These are phyloP conservation scores for Diacronema lutheri DNA, from an alignment of 78 protist genomes.

Conservation along the genomic window DNA sequence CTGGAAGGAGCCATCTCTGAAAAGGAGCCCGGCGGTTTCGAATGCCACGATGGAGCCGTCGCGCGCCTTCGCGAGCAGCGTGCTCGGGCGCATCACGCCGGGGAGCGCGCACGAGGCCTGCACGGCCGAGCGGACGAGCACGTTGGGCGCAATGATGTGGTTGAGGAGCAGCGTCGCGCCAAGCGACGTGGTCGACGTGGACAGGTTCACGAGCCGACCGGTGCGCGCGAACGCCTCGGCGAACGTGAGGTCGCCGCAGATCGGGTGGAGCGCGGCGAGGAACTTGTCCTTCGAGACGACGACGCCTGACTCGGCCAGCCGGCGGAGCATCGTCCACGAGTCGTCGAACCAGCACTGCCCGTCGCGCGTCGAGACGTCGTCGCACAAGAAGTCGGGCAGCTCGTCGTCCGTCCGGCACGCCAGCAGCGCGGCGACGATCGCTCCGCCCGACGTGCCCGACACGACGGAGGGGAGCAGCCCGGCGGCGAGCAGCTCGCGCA, in stretches of 20 bases:
- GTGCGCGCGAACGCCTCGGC: slow-evolving; percentile 7
- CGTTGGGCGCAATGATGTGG: neutral
- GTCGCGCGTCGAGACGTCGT: neutral
- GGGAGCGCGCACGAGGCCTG: slow-evolving; percentile 19
- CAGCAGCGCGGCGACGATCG: neutral
- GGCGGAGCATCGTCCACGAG: neutral
- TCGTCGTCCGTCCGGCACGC: slow-evolving; percentile 13
- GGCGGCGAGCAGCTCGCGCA: neutral
- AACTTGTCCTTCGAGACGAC: neutral
- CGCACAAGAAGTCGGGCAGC: neutral
- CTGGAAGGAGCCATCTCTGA: slow-evolving; percentile 11
- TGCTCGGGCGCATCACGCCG: slow-evolving; percentile 16
- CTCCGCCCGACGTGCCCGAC: slow-evolving; percentile 9
- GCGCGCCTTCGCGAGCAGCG: neutral
- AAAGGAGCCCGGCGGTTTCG: neutral
- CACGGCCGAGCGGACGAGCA: slow-evolving; percentile 7
- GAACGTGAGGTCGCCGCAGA: neutral
- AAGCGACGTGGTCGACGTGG: neutral
- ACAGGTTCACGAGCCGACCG: neutral
- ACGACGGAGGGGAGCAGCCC: neutral
- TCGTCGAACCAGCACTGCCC: neutral
- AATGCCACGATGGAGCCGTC: neutral
- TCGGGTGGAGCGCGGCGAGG: neutral
- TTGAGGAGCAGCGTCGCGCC: neutral
- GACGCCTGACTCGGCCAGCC: neutral